Evolutionary conservation across 176 grass and related monocot genomes (phyloP), one percentile per base, ranked within the genome.

Genomic region (Puya raimondii): DNA sequence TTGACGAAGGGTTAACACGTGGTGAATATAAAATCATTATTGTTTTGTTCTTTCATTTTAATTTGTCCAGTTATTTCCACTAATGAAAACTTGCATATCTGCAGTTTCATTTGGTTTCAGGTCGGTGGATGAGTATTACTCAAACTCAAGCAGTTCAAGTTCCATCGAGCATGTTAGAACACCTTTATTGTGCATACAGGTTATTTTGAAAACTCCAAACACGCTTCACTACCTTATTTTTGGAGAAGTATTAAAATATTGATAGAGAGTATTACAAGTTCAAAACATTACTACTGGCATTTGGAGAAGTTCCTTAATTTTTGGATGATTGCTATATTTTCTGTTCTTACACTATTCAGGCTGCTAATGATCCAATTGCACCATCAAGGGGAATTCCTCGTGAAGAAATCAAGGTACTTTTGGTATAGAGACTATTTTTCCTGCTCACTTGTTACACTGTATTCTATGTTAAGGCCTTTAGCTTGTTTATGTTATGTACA

Each of bases 101-200:
- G 74, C 80, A 92, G 93, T 97, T 76, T 92, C 93, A 64, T 97
- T 97, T 97, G 93, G 93, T 79, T 97, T 97, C 79, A 92, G 87
- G 68, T 97, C 93, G 18, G 89, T 85, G 56, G 94, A 97, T 88
- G 94, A 97, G 81, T 97, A 97, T 78, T 97, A 97, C 53, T 85
- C 78, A 47, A 92, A 92, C 69, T 97, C 94, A 57, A 88, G 89
- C 74, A 92, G 94, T 77, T 97, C 94, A 50, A 85, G 74, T 69
- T 97, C 84, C 27, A 97, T 97, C 64, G 81, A 92, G 74, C 70
- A 89, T 88, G 84, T 97, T 59, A 72, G 76, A 72, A 84, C 84
- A 81, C 94, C 94, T 76, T 85, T 97, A 64, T 50, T 97, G 16
- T 97, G 89, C 89, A 92, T 92, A 90, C 94, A 97, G 94, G 94